Percentiles rank a stretch among this genome's conserved stretches.
Evolutionary conservation across 1,284 basidiomycete genomes (phyloP).

Genomic region (Malassezia sympodialis): DNA sequence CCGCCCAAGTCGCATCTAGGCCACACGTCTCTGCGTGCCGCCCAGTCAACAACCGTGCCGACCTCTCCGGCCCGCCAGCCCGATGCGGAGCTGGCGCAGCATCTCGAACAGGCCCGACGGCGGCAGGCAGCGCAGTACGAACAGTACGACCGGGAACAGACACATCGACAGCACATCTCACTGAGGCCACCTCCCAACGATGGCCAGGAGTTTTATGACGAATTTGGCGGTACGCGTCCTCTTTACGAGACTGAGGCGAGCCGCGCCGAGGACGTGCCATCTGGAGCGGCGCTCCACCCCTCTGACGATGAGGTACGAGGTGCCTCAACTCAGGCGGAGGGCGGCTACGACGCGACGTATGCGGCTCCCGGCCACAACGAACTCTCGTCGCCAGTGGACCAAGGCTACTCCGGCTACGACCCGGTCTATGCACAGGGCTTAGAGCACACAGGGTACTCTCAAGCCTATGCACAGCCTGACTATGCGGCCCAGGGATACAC

Average conservation of each 20-base stretch:
- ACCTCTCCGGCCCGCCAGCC: background rate
- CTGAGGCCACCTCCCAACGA: background rate
- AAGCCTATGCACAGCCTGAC: background rate
- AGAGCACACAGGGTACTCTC: background rate
- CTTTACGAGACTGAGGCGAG: background rate
- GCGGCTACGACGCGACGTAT: background rate
- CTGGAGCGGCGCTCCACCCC: background rate
- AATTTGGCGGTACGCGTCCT: conserved; percentile 10
- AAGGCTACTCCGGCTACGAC: background rate
- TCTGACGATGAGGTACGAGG: no score
- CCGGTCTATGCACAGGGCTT: no score
- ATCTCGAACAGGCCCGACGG: background rate
- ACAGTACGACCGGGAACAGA: background rate
- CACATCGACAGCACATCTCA: background rate
- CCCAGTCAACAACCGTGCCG: background rate
- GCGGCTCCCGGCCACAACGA: background rate
- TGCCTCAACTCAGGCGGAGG: background rate
- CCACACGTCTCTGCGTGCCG: background rate
- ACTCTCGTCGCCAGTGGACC: background rate
- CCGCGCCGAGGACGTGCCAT: background rate
- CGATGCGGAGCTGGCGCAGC: background rate
- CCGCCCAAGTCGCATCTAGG: background rate
- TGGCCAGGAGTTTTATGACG: conserved; percentile 1
- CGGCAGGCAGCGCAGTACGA: background rate
- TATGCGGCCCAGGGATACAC: background rate